These are phyloP conservation scores for Penicillium brasilianum DNA, from an alignment of 2,329 filamentous ascomycete genomes.

Conservation along the genomic window DNA sequence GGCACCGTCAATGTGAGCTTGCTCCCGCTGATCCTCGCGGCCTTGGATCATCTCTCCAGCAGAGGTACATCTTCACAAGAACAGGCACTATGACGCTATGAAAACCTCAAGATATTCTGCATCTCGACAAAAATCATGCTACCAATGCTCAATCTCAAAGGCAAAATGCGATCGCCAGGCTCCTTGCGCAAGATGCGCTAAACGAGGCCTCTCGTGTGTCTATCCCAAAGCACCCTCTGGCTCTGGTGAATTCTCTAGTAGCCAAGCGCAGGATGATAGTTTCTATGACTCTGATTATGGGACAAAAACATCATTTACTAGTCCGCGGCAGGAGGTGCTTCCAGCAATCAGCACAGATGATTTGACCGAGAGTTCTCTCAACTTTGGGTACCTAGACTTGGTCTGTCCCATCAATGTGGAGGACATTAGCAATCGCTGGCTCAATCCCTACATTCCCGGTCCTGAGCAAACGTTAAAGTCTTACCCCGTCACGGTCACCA, in stretches of 20 bases:
- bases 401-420: slow-evolving; percentile 55
- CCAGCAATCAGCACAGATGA: neutral
- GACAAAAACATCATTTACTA: neutral
- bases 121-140: slow-evolving; percentile 25
- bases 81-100: slow-evolving; percentile 7
- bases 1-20: neutral
- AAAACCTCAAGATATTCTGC: slow-evolving; percentile 21
- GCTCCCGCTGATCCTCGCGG: neutral
- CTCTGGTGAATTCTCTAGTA: neutral
- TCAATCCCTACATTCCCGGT: slow-evolving; percentile 54
- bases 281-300: neutral
- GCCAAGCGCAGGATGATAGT: neutral
- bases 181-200: slow-evolving; percentile 18
- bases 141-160: slow-evolving; percentile 22
- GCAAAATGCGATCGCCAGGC: slow-evolving; percentile 23
- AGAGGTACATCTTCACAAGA: neutral
- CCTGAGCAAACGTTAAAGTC: slow-evolving; percentile 51
- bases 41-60: neutral
- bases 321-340: neutral
- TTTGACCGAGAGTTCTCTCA: slow-evolving; percentile 19
- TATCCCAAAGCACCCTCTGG: slow-evolving; percentile 3
- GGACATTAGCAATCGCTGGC: slow-evolving; percentile 56
- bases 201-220: slow-evolving; percentile 15
- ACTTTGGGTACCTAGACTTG: slow-evolving; percentile 45
- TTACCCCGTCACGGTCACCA: slow-evolving; percentile 46